Base-by-base conservation (phyloP, 1,284 basidiomycete species). In the Testicularia cyperi region DNA sequence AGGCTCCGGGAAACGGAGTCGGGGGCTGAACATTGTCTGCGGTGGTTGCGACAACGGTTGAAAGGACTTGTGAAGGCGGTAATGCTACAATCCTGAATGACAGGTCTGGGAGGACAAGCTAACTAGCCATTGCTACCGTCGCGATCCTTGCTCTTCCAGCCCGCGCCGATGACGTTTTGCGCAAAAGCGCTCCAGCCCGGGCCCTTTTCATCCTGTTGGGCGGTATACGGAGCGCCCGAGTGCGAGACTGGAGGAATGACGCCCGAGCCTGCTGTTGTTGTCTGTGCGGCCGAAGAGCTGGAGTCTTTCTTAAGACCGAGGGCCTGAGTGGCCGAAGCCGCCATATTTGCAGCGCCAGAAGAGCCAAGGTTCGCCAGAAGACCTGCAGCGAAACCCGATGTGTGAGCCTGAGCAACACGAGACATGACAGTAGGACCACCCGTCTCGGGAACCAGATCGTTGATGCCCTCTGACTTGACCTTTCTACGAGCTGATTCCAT, bases 401-500 rank as follows among this genome's bases (percentile, higher is more conserved):
- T 41, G 19, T 69, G 63, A 8, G 60, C 49, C 43, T 68, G 63
- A 2, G 64, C 65, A 1, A 72, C 70, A 16, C 64, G 42, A 34
- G 58, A 65, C 66, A 73, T 68, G 27, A 73, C 68, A 6, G 66
- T 74, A 16, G 66, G 47, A 8, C 52, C 67, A 12, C 65, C 61
- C 9, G 54, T 54, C 39, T 65, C 53, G 1, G 72, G 70, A 15
- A 74, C 53, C 18, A 62, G 27, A 15, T 75, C 71, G 27, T 68
- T 53, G 44, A 76, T 38, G 5, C 54, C 58, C 45, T 75, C 74
- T 32, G 62, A 60, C 51, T 74, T 90, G 16, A 91, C 88, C 76
- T 94, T 97, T 39, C 91, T 83, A 77, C 87, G 88, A 52, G 96
- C 82, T 47, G 86, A 90, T 24, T 97, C 94, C 88, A 97, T 95